A percentile compares a stretch with the other conserved stretches of the same genome.
Conservation (phyloP, 371 early-diverging fungal species). For the Mucor saturninus region DNA sequence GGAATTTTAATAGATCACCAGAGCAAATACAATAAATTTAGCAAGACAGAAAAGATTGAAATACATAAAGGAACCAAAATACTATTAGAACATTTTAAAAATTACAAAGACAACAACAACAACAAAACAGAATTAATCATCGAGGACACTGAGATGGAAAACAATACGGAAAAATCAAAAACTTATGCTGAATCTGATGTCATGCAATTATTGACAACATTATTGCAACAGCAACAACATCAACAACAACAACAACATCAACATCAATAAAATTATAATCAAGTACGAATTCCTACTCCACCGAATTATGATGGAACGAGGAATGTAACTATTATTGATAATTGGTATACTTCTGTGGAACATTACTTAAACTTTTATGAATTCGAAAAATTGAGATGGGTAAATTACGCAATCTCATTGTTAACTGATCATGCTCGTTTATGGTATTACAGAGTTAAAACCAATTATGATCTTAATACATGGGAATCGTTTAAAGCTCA, state of each 20-base stretch:
- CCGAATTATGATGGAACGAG: constrained; percentile 6
- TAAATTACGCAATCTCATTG: not conserved
- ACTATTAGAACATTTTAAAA: too few relatives aligned
- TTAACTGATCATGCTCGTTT: too few relatives aligned
- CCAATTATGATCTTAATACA: not conserved
- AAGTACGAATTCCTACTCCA: not conserved
- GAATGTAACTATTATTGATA: not conserved
- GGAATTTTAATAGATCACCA: too few relatives aligned
- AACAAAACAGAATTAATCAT: too few relatives aligned
- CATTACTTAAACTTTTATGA: not conserved
- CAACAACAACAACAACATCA: not conserved
- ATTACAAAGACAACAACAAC: too few relatives aligned
- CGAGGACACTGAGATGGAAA: not conserved
- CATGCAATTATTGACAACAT: not conserved
- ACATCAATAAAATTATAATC: not conserved
- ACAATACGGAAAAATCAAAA: not conserved
- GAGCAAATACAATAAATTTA: too few relatives aligned
- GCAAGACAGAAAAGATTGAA: too few relatives aligned
- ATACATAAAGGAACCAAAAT: too few relatives aligned
- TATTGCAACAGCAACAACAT: not conserved
- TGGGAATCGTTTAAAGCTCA: too few relatives aligned
- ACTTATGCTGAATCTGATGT: too few relatives aligned
- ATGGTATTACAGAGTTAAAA: too few relatives aligned
- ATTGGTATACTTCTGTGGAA: constrained; percentile 3
- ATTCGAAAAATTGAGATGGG: not conserved